A percentile compares a stretch with the other conserved stretches of the same genome.
Conservation (phyloP, 192 early-diverging fungal species). For the Coemansia guatemalensis region DNA sequence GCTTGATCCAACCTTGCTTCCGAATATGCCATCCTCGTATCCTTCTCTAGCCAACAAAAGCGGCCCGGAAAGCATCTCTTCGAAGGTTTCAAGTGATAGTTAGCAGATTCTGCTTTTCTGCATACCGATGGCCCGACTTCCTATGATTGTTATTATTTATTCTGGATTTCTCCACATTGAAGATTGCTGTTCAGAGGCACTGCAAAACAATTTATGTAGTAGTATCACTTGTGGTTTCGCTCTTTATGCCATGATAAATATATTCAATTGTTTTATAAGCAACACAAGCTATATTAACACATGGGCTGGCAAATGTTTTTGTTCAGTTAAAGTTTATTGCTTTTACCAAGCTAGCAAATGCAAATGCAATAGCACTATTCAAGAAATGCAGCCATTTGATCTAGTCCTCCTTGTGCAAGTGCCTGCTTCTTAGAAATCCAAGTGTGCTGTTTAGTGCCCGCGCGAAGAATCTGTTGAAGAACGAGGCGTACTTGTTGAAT, state of each 20-base stretch:
- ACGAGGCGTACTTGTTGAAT: conserved; percentile 22
- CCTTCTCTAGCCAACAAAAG: conserved; percentile 19
- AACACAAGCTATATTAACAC: too few species aligned
- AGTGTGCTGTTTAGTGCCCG: conserved; percentile 14
- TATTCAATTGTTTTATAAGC: too few species aligned
- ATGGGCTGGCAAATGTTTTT: neutral
- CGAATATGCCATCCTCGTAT: conserved; percentile 40
- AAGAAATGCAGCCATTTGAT: neutral
- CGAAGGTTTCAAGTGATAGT: neutral
- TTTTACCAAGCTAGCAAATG: neutral
- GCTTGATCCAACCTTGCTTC: conserved; percentile 42
- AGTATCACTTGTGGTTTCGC: neutral
- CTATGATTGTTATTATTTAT: conserved; percentile 1
- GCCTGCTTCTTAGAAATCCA: conserved; percentile 20
- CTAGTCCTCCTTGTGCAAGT: neutral
- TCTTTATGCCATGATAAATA: neutral
- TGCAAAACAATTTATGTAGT: neutral
- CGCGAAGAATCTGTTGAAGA: conserved; percentile 15
- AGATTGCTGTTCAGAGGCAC: neutral
- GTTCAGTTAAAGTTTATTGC: neutral
- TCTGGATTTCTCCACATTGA: neutral
- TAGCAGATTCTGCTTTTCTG: neutral
- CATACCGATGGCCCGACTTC: neutral
- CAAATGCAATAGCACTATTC: neutral
- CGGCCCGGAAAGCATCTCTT: neutral